Evolutionary conservation across 805 yeast species (phyloP).

Genomic region (Metschnikowia similis): DNA sequence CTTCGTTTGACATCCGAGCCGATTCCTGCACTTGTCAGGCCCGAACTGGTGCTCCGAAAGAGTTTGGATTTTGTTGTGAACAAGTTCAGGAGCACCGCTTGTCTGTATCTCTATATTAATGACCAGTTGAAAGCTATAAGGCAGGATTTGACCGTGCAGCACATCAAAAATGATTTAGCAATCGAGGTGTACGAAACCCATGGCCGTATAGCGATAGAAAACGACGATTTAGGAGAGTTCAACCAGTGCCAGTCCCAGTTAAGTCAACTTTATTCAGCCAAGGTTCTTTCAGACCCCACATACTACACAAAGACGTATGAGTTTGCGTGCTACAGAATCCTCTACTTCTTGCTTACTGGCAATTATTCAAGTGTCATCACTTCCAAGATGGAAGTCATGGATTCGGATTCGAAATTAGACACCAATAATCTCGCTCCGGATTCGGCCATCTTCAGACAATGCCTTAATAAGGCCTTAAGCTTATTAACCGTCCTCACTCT

Average conservation of each 20-base stretch:
- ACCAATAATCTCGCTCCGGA: not conserved
- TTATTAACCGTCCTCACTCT: conserved; percentile 7
- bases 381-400: conserved; percentile 19
- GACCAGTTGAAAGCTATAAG: conserved; percentile 90
- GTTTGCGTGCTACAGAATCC: conserved; percentile 65
- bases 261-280: conserved; percentile 50
- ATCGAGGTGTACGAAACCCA: conserved; percentile 79
- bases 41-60: conserved; percentile 54
- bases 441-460: conserved; percentile 1
- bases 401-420: conserved; percentile 1
- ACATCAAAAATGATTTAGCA: conserved; percentile 72
- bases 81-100: conserved; percentile 44
- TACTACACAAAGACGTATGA: conserved; percentile 35
- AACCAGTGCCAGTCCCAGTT: conserved; percentile 91
- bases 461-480: conserved; percentile 12
- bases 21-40: conserved; percentile 78
- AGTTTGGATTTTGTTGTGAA: conserved; percentile 51
- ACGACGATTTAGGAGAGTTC: conserved; percentile 86
- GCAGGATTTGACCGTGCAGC: conserved; percentile 92
- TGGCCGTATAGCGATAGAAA: conserved; percentile 79
- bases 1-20: conserved; percentile 88
- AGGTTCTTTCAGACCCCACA: conserved; percentile 19
- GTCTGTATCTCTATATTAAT: conserved; percentile 69
- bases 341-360: conserved; percentile 71
- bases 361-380: conserved; percentile 55